Base-by-base conservation (phyloP, 2,329 filamentous ascomycete genomes). In the Bipolaris victoriae region DNA sequence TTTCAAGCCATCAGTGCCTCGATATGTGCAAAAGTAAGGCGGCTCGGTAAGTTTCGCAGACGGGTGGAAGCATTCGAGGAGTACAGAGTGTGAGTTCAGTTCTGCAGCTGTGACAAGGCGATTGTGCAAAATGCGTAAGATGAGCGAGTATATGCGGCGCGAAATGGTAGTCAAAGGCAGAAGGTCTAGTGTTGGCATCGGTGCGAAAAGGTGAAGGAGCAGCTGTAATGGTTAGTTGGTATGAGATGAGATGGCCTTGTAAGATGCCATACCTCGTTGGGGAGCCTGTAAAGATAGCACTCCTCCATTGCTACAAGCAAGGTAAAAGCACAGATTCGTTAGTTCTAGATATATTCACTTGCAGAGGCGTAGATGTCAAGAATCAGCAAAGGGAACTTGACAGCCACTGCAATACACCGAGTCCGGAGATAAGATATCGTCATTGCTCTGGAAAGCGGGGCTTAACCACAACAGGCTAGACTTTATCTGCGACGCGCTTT, bases 41-140 rank as follows among this genome's bases (percentile, higher is more conserved):
- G 90, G 88, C 18, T 89, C 88, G 5, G 84, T 87, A 48, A 89
- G 80, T 73, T 88, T 88, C 22, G 84, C 86, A 61, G 82, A 86
- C 0, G 90, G 91, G 62, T 90, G 90, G 69, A 90, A 93, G 73
- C 89, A 91, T 77, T 94, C 90, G 40, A 96, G 84, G 36, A 93
- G 85, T 37, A 95, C 77, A 52, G 87, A 84, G 68, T 91, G 85
- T 36, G 86, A 83, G 36, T 83, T 77, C 7, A 89, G 76, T 3
- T 83, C 77, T 4, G 86, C 82, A 18, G 86, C 85, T 18, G 82
- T 74, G 45, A 88, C 76, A 1, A 92, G 80, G 33, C 90, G 87
- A 47, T 83, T 82, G 61, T 90, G 85, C 7, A 92, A 76, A 43
- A 91, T 83, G 24, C 85, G 84, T 4, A 87, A 76, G 55, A 89